phyloP scores from a whole-genome alignment of 441 rosid genomes.

The Viola pubescens region DNA sequence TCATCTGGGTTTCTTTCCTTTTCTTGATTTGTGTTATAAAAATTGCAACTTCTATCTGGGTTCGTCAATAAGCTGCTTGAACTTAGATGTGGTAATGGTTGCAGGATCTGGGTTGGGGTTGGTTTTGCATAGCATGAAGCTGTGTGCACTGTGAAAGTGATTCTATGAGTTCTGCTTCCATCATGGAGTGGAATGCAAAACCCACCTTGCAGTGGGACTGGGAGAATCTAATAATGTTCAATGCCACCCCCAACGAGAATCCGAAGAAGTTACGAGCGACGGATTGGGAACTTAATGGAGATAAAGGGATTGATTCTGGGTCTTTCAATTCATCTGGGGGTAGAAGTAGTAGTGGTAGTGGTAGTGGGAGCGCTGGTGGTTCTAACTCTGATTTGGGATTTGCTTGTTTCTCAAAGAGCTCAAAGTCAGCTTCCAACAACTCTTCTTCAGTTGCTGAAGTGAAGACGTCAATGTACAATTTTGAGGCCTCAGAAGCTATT shows the following conservation, averaged over 20 bases:
- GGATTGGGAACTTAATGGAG: conserved; percentile 58
- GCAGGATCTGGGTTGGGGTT: conserved; percentile 35
- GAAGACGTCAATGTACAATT: conserved; percentile 30
- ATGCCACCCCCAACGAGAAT: conserved; percentile 40
- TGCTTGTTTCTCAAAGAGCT: conserved; percentile 58
- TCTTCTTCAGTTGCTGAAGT: conserved; percentile 21
- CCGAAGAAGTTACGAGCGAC: conserved; percentile 36
- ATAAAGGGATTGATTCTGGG: conserved; percentile 45
- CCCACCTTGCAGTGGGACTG: conserved; percentile 63
- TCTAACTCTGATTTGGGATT: conserved; percentile 58
- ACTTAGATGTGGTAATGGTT: conserved; percentile 11
- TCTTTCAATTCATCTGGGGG: conserved; percentile 52
- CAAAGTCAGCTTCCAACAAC: conserved; percentile 62
- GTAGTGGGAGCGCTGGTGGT: conserved; percentile 30
- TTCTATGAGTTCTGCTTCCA: conserved; percentile 36
- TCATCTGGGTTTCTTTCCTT: conserved; percentile 4
- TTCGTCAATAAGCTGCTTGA: neutral
- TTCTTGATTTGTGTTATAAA: neutral
- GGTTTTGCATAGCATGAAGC: conserved; percentile 17
- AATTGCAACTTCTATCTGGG: neutral
- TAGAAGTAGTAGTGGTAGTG: conserved; percentile 20
- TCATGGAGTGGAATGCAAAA: conserved; percentile 83
- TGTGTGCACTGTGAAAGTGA: conserved; percentile 13
- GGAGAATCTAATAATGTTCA: conserved; percentile 54
- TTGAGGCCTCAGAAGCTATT: conserved; percentile 35